Evolutionary conservation across 257 asterid species (phyloP), one percentile per base, ranked within the genome.

Genomic region (Solanum lycopersicoides): DNA sequence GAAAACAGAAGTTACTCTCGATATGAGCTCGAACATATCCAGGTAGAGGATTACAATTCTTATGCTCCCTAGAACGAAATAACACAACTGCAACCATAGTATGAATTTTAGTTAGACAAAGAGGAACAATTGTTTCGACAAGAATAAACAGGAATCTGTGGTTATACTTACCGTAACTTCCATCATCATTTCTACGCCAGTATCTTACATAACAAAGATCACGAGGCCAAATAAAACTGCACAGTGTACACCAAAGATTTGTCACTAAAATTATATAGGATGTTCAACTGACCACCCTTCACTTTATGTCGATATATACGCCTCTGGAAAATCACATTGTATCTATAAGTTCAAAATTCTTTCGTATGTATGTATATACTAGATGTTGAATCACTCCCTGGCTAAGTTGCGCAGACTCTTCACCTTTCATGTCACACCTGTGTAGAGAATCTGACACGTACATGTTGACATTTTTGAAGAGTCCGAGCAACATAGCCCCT

Each of bases 181-280:
- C 99, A 87, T 96, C 99, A 92, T 96, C 99, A 91, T 95, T 96
- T 82, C 99, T 94, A 86, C 98, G 99, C 99, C 99, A 96, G 83
- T 96, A 96, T 82, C 99, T 98, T 82, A 96, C 98, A 90, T 96
- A 96, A 92, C 99, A 96, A 87, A 96, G 95, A 88, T 96, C 99
- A 86, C 99, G 98, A 68, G 99, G 98, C 99, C 99, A 96, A 44
- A 95, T 93, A 87, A 96, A 87, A 94, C 99, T 96, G 93, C 85
- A 82, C 14, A 30, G 44, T 20, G 35, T 79, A 79, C 25, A 73
- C 76, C 76, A 69, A 35, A 15, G 41, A 69, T 69, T 30, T 69
- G 41, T 69, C 41, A 69, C 12, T 28, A 69, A 69, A 14, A 30
- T 69, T 35, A 65, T 11, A 12, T n/a, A 11, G 18, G 34, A n/a